Conservation (phyloP, 768 basidiomycete genomes). For the Suillus luteus region DNA sequence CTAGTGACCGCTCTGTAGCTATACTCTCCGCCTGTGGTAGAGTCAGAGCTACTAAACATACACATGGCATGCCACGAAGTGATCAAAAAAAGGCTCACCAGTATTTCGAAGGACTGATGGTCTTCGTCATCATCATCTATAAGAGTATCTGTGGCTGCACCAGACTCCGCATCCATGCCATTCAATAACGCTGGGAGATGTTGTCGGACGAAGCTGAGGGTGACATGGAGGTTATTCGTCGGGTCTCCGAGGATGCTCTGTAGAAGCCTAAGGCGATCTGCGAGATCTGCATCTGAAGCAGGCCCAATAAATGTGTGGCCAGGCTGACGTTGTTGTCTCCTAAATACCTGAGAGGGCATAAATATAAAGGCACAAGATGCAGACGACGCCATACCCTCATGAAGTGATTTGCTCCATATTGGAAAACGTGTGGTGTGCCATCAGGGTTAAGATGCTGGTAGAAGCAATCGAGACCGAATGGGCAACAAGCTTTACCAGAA, state of each 20-base stretch:
- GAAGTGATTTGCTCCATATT: constrained; percentile 52
- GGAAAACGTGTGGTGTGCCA: constrained; percentile 60
- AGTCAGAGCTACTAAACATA: constrained; percentile 30
- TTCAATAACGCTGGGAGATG: constrained; percentile 35
- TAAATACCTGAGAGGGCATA: constrained; percentile 28
- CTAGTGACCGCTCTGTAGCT: constrained; percentile 8
- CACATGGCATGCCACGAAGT: constrained; percentile 25
- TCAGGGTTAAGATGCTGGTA: constrained; percentile 72
- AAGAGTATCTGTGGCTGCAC: constrained; percentile 12
- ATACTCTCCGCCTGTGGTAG: constrained; percentile 23
- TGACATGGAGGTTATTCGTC: constrained; percentile 46
- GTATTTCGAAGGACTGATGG: constrained; percentile 21
- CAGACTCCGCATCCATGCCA: constrained; percentile 17
- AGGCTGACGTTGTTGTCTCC: constrained; percentile 24
- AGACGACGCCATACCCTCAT: constrained; percentile 47
- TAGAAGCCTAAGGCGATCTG: constrained; percentile 44
- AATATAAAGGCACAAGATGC: constrained; percentile 38
- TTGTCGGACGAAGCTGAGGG: constrained; percentile 35
- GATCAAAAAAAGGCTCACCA: constrained; percentile 26
- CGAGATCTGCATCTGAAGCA: constrained; percentile 32
- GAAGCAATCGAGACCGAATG: constrained; percentile 81
- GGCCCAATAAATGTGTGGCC: constrained; percentile 14
- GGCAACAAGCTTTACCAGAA: constrained; percentile 57
- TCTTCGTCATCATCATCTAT: constrained; percentile 33
- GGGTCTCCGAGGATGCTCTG: constrained; percentile 51